These are phyloP conservation scores for Rosa rugosa DNA, from an alignment of 306 rosid species.

Conservation along the genomic window DNA sequence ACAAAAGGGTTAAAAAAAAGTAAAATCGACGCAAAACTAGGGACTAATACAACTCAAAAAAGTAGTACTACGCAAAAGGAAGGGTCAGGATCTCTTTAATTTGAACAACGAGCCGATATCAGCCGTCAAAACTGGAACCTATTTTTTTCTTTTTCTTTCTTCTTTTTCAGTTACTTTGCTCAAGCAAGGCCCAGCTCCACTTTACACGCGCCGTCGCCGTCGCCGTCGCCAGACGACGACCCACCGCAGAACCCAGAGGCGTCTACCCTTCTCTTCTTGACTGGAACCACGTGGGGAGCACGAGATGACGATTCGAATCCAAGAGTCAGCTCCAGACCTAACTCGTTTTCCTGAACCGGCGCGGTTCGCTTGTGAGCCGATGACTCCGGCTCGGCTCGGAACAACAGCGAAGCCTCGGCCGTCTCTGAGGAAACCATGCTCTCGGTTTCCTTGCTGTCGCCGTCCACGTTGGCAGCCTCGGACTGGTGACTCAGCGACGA, in stretches of 20 bases:
- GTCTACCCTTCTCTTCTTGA: conserved; percentile 73
- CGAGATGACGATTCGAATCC: conserved; percentile 57
- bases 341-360: conserved; percentile 30
- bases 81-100: conserved; percentile 45
- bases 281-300: conserved; percentile 57
- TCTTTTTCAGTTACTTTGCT: conserved; percentile 3
- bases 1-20: neutral
- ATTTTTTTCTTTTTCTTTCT: neutral
- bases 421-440: conserved; percentile 78
- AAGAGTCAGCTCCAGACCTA: conserved; percentile 71
- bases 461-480: conserved; percentile 54
- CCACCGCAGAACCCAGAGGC: neutral
- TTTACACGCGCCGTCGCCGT: conserved; percentile 25
- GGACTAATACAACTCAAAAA: neutral
- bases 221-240: conserved; percentile 18
- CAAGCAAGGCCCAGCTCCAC: conserved; percentile 50
- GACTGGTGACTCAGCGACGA: conserved; percentile 92
- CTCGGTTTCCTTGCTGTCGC: conserved; percentile 67
- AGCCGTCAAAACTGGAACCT: conserved; percentile 51
- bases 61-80: neutral
- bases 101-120: conserved; percentile 30
- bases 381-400: conserved; percentile 54
- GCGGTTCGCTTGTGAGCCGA: conserved; percentile 19
- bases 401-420: conserved; percentile 47
- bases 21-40: neutral